Evolutionary conservation across 106 monocot species (phyloP), one percentile per base, ranked within the genome.

Genomic region (Dendrobium officinale): DNA sequence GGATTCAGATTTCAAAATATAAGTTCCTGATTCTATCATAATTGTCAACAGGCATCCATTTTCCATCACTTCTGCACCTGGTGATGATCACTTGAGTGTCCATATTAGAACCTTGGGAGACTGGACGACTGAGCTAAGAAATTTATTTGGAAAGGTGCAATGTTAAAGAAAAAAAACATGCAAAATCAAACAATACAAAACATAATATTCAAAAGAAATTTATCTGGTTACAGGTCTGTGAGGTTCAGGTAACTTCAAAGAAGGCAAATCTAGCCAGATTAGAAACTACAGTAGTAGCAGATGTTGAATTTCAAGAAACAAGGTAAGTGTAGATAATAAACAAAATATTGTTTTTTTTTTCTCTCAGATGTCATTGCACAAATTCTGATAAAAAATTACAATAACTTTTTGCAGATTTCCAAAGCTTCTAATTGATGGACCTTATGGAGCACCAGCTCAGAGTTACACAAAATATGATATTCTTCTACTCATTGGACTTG

Each of bases 401-500:
- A 11, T n/a, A 48, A 51, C 0, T 8, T 42, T 72, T n/a, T 79
- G 77, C 86, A 98, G 92, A 78, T 99, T 95, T 64, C 98, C 98
- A 9, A 92, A 85, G 73, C 56, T 99, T 59, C 67, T 90, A 6
- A 95, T 95, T 56, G 95, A 99, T 80, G 95, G 98, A 27, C 98
- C 98, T 40, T 99, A 89, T 79, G 98, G 98, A 77, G 95, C 98
- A 68, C 98, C 98, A 74, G 95, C 98, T 73, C 98, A 99, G 79
- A 91, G 90, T 75, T 98, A 98, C 92, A 95, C 89, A 31, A 98
- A 98, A 86, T 95, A 95, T 55, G 98, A 98, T 81, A 91, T 98
- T 80, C 87, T 98, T 56, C 79, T 98, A 72, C 89, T 95, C 24
- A 88, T 98, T 45, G 94, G 98, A 7, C 95, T 95, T 48, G 98